Base-by-base conservation (phyloP, 1,284 basidiomycete species). In the Moniliella sp. region DNA sequence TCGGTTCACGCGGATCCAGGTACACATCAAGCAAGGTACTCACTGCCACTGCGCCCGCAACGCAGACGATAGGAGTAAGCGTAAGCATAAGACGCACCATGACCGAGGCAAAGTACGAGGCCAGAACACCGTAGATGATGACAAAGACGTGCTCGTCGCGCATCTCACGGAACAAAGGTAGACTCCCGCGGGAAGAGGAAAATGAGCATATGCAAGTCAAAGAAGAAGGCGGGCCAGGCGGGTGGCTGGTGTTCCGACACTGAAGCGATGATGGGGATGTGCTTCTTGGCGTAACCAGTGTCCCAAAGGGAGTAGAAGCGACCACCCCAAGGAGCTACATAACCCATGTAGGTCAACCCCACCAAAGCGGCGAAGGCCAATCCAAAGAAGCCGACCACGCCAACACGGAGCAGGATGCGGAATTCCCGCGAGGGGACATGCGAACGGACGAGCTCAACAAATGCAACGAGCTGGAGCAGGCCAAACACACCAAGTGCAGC, bases 211-310 rank as follows among this genome's bases (percentile, higher is more conserved):
- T 94, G 78, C 39, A 97, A 73, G 62, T 99, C 88, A 75, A 93
- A 94, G 69, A 93, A 97, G 73, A 97, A 97, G 2, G 88, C 77
- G 3, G 88, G 84, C 91, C 91, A 99, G 25, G 91, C 88, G 7
- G 91, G 97, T 10, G 91, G 91, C 62, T 99, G 91, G 65, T 99
- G 91, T 64, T 97, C 91, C n/a, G 84, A 93, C 13, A 94, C 91
- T 13, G 88, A 94, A 4, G 91, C 91, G 55, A 99, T 94, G 66
- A 97, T 94, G 19, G 86, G 86, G 51, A 93, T 83, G 61, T 83
- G 78, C 59, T 79, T 81, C 65, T 91, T 91, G 39, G 88, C 91
- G 59, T 99, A 99, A 21, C 80, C 84, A 1, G 91, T 97, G 63
- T 99, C 91, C 86, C 88, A 99, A 8, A 99, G 70, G 2, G 86